Evolutionary conservation across 441 rosid species (phyloP).

Genomic region (Adansonia madagascariensis): DNA sequence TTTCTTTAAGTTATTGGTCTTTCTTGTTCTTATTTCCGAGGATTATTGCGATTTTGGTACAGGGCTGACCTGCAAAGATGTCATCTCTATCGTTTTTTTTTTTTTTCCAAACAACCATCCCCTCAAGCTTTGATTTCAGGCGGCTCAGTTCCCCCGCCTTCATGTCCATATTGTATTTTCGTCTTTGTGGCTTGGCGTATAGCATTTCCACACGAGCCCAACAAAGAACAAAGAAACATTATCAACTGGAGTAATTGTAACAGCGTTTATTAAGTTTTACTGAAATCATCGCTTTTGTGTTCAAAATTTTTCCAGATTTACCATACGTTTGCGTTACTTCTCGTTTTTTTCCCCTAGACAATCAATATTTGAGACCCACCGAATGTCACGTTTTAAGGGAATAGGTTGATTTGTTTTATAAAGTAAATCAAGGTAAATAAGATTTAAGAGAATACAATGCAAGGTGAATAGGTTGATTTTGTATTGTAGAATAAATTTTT

Average conservation of each 20-base stretch:
- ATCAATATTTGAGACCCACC: background rate
- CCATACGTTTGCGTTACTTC: background rate
- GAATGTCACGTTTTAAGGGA: too few species aligned
- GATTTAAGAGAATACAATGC: too few species aligned
- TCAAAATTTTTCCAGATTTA: background rate
- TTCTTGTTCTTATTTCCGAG: constrained; percentile 2
- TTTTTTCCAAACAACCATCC: background rate
- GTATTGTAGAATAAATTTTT: too few species aligned
- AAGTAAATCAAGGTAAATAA: too few species aligned
- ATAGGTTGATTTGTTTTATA: too few species aligned
- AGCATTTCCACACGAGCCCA: constrained; percentile 27
- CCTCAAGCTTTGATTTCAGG: constrained; percentile 10
- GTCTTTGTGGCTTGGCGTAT: constrained; percentile 15
- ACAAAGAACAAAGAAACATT: constrained; percentile 8
- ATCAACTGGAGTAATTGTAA: background rate
- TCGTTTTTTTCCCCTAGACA: background rate
- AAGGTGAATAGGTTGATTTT: too few species aligned
- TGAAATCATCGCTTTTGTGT: constrained; percentile 7
- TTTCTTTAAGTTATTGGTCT: background rate
- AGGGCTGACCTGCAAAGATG: constrained; percentile 40
- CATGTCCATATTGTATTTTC: constrained; percentile 1
- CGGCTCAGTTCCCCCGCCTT: background rate
- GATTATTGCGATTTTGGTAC: constrained; percentile 24
- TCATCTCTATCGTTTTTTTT: background rate
- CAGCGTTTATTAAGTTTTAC: constrained; percentile 10